A percentile compares a stretch with the other conserved stretches of the same genome.
These are phyloP conservation scores for Talaromyces sp. DNA, from an alignment of 2,329 filamentous ascomycete species.

Conservation along the genomic window DNA sequence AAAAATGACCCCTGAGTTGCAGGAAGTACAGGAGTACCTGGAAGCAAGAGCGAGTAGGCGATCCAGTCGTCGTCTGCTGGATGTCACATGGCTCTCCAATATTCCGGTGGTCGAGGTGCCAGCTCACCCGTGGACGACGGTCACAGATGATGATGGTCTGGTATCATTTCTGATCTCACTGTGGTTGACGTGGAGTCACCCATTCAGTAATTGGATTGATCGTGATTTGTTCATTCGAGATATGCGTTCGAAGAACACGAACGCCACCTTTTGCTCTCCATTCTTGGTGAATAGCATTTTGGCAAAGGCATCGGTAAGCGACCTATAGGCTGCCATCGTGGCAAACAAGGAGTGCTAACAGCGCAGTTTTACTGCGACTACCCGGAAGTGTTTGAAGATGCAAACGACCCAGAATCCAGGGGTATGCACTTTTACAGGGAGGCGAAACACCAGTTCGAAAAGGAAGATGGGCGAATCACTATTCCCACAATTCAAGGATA, in stretches of 20 bases:
- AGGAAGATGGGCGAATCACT: slow-evolving; percentile 30
- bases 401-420: slow-evolving; percentile 22
- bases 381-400: slow-evolving; percentile 24
- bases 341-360: background rate
- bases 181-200: slow-evolving; percentile 32
- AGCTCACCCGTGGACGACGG: slow-evolving; percentile 16
- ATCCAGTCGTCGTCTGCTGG: slow-evolving; percentile 16
- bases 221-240: slow-evolving; percentile 33
- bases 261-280: slow-evolving; percentile 32
- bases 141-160: slow-evolving; percentile 16
- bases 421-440: slow-evolving; percentile 34
- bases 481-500: slow-evolving; percentile 31
- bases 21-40: slow-evolving; percentile 4
- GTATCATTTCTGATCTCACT: slow-evolving; percentile 19
- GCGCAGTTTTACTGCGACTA: slow-evolving; percentile 30
- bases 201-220: slow-evolving; percentile 32
- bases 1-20: slow-evolving; percentile 13
- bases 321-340: too few species aligned
- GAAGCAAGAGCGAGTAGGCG: slow-evolving; percentile 4
- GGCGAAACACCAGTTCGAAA: slow-evolving; percentile 30
- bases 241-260: slow-evolving; percentile 30
- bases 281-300: slow-evolving; percentile 36
- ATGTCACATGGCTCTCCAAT: slow-evolving; percentile 17
- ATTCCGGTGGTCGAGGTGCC: slow-evolving; percentile 16
- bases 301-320: slow-evolving; percentile 30